Evolutionary conservation across 2,329 filamentous ascomycete species (phyloP), one percentile per base, ranked within the genome.

Genomic region (Coniochaeta sp.): DNA sequence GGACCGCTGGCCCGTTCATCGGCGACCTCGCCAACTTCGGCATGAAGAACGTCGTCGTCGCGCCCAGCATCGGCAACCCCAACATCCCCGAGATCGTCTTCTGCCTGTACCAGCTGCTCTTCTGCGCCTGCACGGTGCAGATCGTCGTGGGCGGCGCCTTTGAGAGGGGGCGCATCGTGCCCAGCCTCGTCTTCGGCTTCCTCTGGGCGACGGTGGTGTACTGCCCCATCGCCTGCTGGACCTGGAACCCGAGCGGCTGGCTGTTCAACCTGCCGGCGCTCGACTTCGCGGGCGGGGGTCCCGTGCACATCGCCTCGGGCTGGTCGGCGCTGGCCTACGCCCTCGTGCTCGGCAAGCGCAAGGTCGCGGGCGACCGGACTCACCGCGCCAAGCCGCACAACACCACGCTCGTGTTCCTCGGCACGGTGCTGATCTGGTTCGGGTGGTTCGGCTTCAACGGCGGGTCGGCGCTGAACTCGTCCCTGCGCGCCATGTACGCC

Each of bases 241-340:
- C 84, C 4, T 89, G 86, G 86, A 88, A 88, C 66, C 67, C 79
- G n/a, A 82, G 80, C 58, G 85, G 86, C 12, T 89, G 86, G 85
- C 73, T 88, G 0, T 86, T 76, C 70, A 82, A 86, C 24, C 77
- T 88, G 2, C 80, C 81, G 1, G 78, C 81, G 0, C 77, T 83
- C 62, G 84, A 87, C 67, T 87, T 84, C 59, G 84, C 83, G 16
- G 84, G 84, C 58, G 82, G 81, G 14, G 85, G 86, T 1, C 85
- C 85, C 3, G 86, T 88, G 2, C 85, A 88, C 66, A 85, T 88
- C 59, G 80, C 84, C 2, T 82, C 78, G 1, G 85, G 86, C 2
- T 87, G 83, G 74, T 75, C 79, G n/a, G 85, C 84, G 8, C 75
- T 88, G 4, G 85, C 86, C 2, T 88, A 86, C 67, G 83, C 85